A percentile compares a stretch with the other conserved stretches of the same genome.
Conservation (phyloP, 495 filamentous ascomycete genomes). For the Astrothelium macrocarpum region DNA sequence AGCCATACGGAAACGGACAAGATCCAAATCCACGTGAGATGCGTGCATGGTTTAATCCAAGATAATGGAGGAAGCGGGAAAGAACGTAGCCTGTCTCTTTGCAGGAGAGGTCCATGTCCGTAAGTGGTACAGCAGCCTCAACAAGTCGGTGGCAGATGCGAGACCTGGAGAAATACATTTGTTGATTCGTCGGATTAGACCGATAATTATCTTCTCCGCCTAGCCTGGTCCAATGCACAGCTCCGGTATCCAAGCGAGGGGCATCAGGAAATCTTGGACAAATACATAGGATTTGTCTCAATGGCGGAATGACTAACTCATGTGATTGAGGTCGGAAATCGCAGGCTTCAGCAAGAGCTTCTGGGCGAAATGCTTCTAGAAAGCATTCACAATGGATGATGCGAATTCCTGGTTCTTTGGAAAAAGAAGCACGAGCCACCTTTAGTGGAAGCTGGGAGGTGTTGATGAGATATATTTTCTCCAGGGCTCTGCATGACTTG, state of each 20-base stretch:
- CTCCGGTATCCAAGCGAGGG: not conserved
- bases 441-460: not conserved
- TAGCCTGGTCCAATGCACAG: not conserved
- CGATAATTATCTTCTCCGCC: not conserved
- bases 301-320: not conserved
- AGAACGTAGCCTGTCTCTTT: not conserved
- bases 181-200: too few species aligned
- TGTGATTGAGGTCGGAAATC: not conserved
- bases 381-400: not conserved
- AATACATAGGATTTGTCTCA: not conserved
- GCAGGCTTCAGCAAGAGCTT: not conserved
- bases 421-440: not conserved
- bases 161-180: too few species aligned
- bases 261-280: not conserved
- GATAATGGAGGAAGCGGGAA: not conserved
- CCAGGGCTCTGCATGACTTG: not conserved
- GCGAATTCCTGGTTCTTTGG: not conserved
- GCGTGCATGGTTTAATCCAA: not conserved
- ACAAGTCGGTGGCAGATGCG: not conserved
- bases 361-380: not conserved
- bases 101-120: not conserved
- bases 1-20: not conserved
- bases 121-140: not conserved
- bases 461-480: constrained; percentile 1
- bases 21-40: not conserved